Evolutionary conservation across 768 basidiomycete species (phyloP).

Genomic region (Agrocybe chaxingu): DNA sequence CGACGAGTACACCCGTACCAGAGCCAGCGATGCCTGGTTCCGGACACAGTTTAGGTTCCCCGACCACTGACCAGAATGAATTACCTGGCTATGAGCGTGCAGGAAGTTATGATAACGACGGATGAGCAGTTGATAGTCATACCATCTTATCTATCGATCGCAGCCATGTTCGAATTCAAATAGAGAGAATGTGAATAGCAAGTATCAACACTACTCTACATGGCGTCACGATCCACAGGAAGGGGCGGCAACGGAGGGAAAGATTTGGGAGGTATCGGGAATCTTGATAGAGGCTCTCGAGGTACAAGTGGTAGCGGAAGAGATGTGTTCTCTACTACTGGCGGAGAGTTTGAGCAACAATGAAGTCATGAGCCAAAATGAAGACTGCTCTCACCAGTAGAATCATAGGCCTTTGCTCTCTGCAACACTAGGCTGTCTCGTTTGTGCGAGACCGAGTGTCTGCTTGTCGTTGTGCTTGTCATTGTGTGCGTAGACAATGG

Average conservation of each 20-base stretch:
- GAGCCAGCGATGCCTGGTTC: slow-evolving; percentile 33
- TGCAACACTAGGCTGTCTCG: slow-evolving; percentile 36
- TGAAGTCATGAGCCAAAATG: background rate
- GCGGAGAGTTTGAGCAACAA: background rate
- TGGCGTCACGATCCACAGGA: slow-evolving; percentile 12
- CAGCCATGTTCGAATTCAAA: background rate
- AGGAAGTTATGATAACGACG: background rate
- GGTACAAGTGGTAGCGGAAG: slow-evolving; percentile 1
- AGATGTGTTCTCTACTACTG: background rate
- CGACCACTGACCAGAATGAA: slow-evolving; percentile 5
- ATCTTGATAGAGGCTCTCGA: slow-evolving; percentile 30
- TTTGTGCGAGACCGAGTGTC: slow-evolving; percentile 9
- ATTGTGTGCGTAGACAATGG: slow-evolving; percentile 5
- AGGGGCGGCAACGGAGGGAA: slow-evolving; percentile 24
- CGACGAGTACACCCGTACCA: slow-evolving; percentile 9
- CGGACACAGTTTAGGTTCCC: slow-evolving; percentile 29
- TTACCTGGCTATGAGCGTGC: slow-evolving; percentile 14
- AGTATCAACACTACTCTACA: background rate
- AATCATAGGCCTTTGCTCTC: slow-evolving; percentile 28
- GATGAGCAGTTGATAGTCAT: too few species aligned
- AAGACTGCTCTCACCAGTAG: slow-evolving; percentile 12
- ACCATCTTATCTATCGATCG: background rate
- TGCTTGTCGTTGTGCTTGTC: slow-evolving; percentile 7
- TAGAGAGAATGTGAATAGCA: background rate
- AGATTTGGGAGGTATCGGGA: slow-evolving; percentile 36